Evolutionary conservation across 768 basidiomycete genomes (phyloP), one percentile per base, ranked within the genome.

Genomic region (Pholiota molesta): DNA sequence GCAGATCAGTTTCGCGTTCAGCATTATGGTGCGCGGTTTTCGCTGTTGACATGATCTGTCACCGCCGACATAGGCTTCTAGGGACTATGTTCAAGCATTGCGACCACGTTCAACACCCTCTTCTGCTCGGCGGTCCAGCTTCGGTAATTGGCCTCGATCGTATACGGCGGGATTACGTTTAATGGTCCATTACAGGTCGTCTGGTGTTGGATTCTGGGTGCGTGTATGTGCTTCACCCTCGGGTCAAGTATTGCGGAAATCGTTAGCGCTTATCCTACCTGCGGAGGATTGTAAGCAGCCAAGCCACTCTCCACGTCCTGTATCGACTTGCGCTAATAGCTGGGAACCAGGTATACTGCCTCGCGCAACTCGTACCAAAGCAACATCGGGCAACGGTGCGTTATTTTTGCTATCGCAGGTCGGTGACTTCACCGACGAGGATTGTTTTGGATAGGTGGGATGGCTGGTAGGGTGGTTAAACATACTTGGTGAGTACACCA

Each of bases 401-500:
- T 68, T 37, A 37, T 52, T 54, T 39, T 39, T 52, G 5, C 47
- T 31, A 52, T 45, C 44, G 19, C 13, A 11, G 29, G 39, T 28
- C 54, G 33, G 28, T n/a, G 42, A 60, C 63, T 42, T 62, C 52
- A 19, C 64, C 61, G 40, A 54, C 57, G 9, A 40, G 23, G 14
- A 13, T 31, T 44, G 31, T 57, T 57, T 44, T 45, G 44, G 31
- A 26, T 49, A 87, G 85, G 81, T 91, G 37, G 90, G 89, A 29
- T 91, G 89, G 89, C 74, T 90, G 10, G 90, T 92, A 17, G 91
- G 91, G 53, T 92, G 91, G 91, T 80, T 94, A 47, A 94, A 94
- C 70, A 86, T 92, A 44, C 83, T 92, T 16, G 91, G 88, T 83
- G 63, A 19, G 76, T 69, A 19, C 37, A 37, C 28, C 39, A 23